A percentile compares a stretch with the other conserved stretches of the same genome.
Evolutionary conservation across 306 rosid species (phyloP).

Genomic region (Trifolium repens): DNA sequence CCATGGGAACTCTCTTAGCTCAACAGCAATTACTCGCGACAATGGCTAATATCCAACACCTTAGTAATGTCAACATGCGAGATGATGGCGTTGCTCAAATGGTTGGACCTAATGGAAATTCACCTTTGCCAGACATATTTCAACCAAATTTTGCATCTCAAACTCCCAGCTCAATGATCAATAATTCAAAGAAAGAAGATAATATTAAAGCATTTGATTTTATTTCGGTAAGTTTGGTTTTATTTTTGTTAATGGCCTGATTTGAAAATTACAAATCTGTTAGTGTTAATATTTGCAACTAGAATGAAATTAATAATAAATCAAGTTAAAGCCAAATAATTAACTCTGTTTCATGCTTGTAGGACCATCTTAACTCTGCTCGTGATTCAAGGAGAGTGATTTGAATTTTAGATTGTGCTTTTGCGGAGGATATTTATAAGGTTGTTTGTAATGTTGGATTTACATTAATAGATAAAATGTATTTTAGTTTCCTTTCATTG

Average conservation of each 20-base stretch:
- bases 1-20: constrained; percentile 77
- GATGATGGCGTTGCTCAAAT: constrained; percentile 54
- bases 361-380: constrained; percentile 88
- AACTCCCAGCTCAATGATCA: constrained; percentile 63
- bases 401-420: constrained; percentile 45
- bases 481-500: constrained; percentile 30
- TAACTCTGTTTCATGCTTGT: constrained; percentile 44
- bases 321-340: not conserved
- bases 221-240: constrained; percentile 79
- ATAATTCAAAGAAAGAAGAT: constrained; percentile 85
- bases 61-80: constrained; percentile 63
- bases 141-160: constrained; percentile 69
- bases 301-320: constrained; percentile 3
- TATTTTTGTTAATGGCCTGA: constrained; percentile 31
- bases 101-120: constrained; percentile 59
- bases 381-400: constrained; percentile 85
- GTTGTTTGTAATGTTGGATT: constrained; percentile 35
- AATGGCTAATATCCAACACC: constrained; percentile 82
- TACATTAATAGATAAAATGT: constrained; percentile 38
- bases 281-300: constrained; percentile 23
- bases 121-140: constrained; percentile 87
- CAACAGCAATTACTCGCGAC: constrained; percentile 84
- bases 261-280: constrained; percentile 21
- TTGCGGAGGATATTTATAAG: constrained; percentile 29
- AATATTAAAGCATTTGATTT: constrained; percentile 91